Conservation (phyloP, 768 basidiomycete species). For the Suillus lakei region DNA sequence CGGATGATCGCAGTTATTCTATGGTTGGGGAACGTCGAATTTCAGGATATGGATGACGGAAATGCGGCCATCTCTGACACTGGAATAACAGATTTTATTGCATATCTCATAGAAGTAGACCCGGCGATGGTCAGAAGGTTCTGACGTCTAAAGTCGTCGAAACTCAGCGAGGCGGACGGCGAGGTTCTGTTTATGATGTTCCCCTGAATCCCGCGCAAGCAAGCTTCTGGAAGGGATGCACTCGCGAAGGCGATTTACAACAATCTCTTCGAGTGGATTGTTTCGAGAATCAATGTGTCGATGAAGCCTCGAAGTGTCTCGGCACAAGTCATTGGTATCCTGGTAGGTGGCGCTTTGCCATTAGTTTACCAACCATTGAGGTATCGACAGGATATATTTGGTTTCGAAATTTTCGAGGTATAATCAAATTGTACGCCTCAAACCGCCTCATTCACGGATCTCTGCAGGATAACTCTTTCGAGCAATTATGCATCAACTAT, state of each 20-base stretch:
- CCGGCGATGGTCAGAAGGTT: constrained; percentile 81
- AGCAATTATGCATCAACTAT: constrained; percentile 99
- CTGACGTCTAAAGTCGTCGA: constrained; percentile 87
- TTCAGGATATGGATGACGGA: constrained; percentile 86
- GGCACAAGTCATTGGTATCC: constrained; percentile 89
- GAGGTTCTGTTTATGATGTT: constrained; percentile 97
- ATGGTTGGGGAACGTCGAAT: constrained; percentile 97
- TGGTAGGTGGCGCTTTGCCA: constrained; percentile 52
- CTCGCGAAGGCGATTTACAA: constrained; percentile 96
- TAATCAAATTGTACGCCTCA: constrained; percentile 12
- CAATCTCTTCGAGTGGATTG: constrained; percentile 99
- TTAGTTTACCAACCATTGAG: constrained; percentile 3
- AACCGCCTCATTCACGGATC: constrained; percentile 5
- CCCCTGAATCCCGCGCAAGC: constrained; percentile 95
- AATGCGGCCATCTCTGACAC: constrained; percentile 82
- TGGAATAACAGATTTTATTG: constrained; percentile 93
- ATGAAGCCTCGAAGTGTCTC: constrained; percentile 85
- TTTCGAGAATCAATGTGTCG: constrained; percentile 91
- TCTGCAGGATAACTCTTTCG: constrained; percentile 87
- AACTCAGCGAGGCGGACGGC: constrained; percentile 87
- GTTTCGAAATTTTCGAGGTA: constrained; percentile 98
- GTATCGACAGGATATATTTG: constrained; percentile 84
- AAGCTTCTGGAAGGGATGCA: constrained; percentile 84
- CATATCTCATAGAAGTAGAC: constrained; percentile 92
- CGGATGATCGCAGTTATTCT: constrained; percentile 90